Evolutionary conservation across 768 basidiomycete species (phyloP).

Genomic region (Macrolepiota fuliginosa): DNA sequence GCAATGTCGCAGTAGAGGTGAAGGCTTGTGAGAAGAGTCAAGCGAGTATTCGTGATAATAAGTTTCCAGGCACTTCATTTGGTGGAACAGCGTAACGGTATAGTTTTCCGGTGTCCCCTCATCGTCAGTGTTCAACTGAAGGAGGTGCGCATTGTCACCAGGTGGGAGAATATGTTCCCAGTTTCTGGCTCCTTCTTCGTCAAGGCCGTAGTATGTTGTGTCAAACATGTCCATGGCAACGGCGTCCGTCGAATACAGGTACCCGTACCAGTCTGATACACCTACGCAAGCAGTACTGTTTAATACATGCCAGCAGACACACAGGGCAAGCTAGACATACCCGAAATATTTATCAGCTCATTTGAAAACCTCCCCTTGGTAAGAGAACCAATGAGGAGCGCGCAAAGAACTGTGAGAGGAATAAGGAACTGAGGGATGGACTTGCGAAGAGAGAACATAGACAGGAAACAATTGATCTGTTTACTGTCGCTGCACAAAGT

Average conservation of each 20-base stretch:
- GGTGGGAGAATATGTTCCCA: neutral
- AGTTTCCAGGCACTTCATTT: conserved; percentile 16
- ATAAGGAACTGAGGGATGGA: no score
- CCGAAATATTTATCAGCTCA: no score
- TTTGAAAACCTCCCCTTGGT: no score
- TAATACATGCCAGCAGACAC: no score
- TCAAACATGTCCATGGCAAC: neutral
- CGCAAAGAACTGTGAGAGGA: no score
- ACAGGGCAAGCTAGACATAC: neutral
- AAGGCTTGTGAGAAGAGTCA: neutral
- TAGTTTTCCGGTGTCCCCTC: neutral
- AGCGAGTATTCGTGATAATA: conserved; percentile 14
- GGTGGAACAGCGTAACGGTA: conserved; percentile 15
- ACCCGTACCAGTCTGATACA: neutral
- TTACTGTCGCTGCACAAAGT: no score
- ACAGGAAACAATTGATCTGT: no score
- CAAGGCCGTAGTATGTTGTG: neutral
- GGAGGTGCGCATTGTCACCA: neutral
- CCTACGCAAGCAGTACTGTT: neutral
- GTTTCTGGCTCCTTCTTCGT: neutral
- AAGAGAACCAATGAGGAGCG: no score
- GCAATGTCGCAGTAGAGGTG: conserved; percentile 22
- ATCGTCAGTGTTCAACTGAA: neutral
- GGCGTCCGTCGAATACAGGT: neutral
- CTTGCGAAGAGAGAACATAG: no score